Evolutionary conservation across 1,284 basidiomycete species (phyloP).

Genomic region (Pyrrhoderma lamaoense): DNA sequence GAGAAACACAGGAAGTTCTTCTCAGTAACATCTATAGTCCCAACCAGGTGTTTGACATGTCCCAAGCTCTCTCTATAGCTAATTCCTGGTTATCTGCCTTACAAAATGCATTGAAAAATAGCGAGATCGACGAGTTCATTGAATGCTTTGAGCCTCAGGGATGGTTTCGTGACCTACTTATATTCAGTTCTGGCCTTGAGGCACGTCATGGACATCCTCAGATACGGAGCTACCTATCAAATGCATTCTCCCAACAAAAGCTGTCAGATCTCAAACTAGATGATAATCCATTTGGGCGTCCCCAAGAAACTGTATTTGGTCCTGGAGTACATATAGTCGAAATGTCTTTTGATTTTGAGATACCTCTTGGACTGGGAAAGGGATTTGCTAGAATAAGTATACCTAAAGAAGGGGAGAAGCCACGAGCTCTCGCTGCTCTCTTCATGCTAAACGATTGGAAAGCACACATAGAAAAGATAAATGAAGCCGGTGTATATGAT

Average conservation of each 20-base stretch:
- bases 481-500: slow-evolving; percentile 20
- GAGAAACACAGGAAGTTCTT: no score
- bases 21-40: no score
- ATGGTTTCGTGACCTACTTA: slow-evolving; percentile 15
- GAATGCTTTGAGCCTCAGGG: slow-evolving; percentile 6
- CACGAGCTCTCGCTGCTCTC: slow-evolving; percentile 25
- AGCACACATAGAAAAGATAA: slow-evolving; percentile 26
- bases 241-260: not conserved
- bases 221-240: slow-evolving; percentile 1
- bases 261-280: slow-evolving; percentile 13
- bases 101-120: not conserved
- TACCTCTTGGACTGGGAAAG: slow-evolving; percentile 12
- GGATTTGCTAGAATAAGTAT: slow-evolving; percentile 9
- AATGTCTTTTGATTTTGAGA: slow-evolving; percentile 15
- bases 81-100: slow-evolving; percentile 3
- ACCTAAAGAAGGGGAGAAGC: slow-evolving; percentile 14
- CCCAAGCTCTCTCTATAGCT: not conserved
- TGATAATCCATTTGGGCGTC: not conserved
- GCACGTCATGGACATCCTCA: slow-evolving; percentile 9
- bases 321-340: slow-evolving; percentile 4
- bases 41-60: no score
- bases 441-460: slow-evolving; percentile 27
- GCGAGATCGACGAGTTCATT: slow-evolving; percentile 5
- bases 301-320: not conserved
- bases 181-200: slow-evolving; percentile 8